Evolutionary conservation across 345 rosid species (phyloP).

Genomic region (Gossypium australe): DNA sequence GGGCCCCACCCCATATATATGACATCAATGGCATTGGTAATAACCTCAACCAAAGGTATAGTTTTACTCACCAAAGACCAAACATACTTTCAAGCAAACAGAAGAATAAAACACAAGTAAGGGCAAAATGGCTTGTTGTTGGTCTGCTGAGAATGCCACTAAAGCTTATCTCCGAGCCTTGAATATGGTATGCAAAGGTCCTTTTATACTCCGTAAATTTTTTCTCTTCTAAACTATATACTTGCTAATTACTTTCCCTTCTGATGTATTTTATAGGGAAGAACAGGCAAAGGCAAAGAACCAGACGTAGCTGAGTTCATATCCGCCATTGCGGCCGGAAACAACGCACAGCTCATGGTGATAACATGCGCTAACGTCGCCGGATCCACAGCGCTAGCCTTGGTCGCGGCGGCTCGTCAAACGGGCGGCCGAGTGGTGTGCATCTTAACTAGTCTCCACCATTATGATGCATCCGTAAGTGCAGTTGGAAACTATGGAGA

Average conservation of each 20-base stretch:
- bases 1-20: background rate
- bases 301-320: slow-evolving; percentile 54
- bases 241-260: background rate
- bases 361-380: slow-evolving; percentile 17
- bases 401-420: slow-evolving; percentile 45
- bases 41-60: background rate
- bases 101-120: background rate
- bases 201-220: background rate
- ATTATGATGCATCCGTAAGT: slow-evolving; percentile 1
- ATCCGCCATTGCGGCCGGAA: slow-evolving; percentile 53
- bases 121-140: slow-evolving; percentile 22
- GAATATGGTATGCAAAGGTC: slow-evolving; percentile 29
- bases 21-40: background rate
- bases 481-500: slow-evolving; percentile 24
- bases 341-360: slow-evolving; percentile 47
- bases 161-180: slow-evolving; percentile 47
- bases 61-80: background rate
- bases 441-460: slow-evolving; percentile 15
- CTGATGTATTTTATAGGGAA: slow-evolving; percentile 21
- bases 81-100: background rate
- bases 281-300: slow-evolving; percentile 33
- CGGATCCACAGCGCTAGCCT: slow-evolving; percentile 23
- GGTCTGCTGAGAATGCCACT: slow-evolving; percentile 65
- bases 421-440: slow-evolving; percentile 41
- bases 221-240: background rate